Base-by-base conservation (phyloP, 192 early-diverging fungal genomes). In the Linnemannia zychae region DNA sequence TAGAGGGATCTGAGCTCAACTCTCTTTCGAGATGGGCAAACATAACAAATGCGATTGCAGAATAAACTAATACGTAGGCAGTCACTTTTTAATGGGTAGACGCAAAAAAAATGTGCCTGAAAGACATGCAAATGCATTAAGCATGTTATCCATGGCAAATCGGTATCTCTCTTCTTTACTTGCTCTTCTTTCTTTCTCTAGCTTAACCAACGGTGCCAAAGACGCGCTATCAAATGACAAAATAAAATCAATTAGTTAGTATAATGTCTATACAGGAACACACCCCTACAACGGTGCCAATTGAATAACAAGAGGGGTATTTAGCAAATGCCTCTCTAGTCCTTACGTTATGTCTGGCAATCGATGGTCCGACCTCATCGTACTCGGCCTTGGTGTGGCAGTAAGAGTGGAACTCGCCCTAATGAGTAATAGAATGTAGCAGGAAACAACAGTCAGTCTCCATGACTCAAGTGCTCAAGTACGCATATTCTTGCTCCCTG, bases 331-430 rank as follows among this genome's bases (percentile, higher is more conserved):
- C n/a, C n/a, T n/a, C 20, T 2, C 33, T 20, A 34, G 7, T 0
- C 49, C 82, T 78, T 78, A 84, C 82, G 77, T 99, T 99, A 91
- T 97, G 96, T 71, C 98, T 92, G 71, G 93, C 94, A 89, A 98
- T 97, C 76, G 96, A 95, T 16, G 98, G 98, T 24, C 98, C 98
- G 79, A 97, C 93, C 88, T 99, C 98, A 76, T 99, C 98, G 82
- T 99, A 99, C 82, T 99, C 97, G 68, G 95, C 96, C 91, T 99
- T 99, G 67, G 97, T 96, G 88, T 99, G 98, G 87, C 97, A 98
- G 88, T 94, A 97, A 69, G 90, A 92, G 85, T 95, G 92, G 89
- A 99, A 99, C 84, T 98, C 96, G 57, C 92, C 89, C 96, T 96
- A 75, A 53, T 40, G n/a, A 75, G 71, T 71, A 40, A 34, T 49